These are phyloP conservation scores for Trypanosoma cruzi DNA, from an alignment of 208 protist genomes.

Conservation along the genomic window DNA sequence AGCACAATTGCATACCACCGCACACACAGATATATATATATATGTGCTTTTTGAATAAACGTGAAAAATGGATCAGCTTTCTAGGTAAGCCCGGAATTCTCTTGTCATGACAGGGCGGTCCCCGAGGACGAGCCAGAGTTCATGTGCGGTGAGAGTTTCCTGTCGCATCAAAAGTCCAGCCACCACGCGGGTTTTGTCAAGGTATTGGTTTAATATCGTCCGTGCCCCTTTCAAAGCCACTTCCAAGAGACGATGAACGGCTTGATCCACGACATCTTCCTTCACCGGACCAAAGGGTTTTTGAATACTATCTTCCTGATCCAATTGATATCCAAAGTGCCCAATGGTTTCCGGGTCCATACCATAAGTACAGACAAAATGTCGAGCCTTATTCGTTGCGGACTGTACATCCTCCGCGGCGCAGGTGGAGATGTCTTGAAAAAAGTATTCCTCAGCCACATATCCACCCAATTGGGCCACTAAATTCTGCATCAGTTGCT, in stretches of 20 bases:
- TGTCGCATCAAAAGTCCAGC: constrained; percentile 78
- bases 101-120: constrained; percentile 72
- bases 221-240: constrained; percentile 67
- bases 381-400: constrained; percentile 86
- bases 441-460: constrained; percentile 96
- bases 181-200: constrained; percentile 60
- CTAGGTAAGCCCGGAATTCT: constrained; percentile 79
- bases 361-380: constrained; percentile 86
- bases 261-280: constrained; percentile 92
- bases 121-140: constrained; percentile 76
- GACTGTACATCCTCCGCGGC: constrained; percentile 86
- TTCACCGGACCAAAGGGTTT: constrained; percentile 96
- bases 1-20: no score
- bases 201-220: constrained; percentile 56
- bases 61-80: constrained; percentile 38
- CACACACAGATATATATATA: neutral
- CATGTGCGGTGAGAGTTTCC: constrained; percentile 84
- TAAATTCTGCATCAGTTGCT: constrained; percentile 60
- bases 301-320: constrained; percentile 69
- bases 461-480: constrained; percentile 91
- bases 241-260: constrained; percentile 85
- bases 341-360: constrained; percentile 85
- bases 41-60: no score
- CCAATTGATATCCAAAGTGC: constrained; percentile 81
- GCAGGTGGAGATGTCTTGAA: constrained; percentile 91